Conservation (phyloP, 2,329 filamentous ascomycete genomes). For the Calonectria honghensis region DNA sequence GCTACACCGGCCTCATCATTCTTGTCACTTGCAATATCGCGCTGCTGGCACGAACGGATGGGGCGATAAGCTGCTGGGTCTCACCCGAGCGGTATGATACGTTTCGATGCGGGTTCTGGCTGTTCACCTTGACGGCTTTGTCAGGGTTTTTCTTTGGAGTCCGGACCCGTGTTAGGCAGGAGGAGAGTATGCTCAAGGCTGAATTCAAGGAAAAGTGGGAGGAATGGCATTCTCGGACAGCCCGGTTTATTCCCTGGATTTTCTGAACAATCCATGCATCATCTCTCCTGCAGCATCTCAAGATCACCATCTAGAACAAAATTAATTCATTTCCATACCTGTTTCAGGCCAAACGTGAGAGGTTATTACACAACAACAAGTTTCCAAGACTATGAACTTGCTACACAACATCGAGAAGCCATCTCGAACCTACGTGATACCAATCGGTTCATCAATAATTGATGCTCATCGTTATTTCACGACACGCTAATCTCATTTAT, state of each 20-base stretch:
- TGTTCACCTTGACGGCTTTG: background rate
- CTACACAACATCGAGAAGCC: no score
- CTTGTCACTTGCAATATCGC: constrained; percentile 57
- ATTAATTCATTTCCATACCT: no score
- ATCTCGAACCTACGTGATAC: background rate
- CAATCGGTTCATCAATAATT: background rate
- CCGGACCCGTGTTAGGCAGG: constrained; percentile 65
- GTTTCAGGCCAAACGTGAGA: no score
- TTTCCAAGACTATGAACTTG: no score
- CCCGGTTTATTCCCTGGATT: constrained; percentile 68
- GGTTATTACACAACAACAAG: no score
- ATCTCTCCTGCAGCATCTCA: background rate
- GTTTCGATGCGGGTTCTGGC: background rate
- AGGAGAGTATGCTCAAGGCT: constrained; percentile 69
- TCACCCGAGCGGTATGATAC: constrained; percentile 48
- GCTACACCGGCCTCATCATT: constrained; percentile 67
- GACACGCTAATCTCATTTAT: background rate
- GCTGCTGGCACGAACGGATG: constrained; percentile 63
- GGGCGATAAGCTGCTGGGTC: constrained; percentile 62
- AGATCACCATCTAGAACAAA: background rate
- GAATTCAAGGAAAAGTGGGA: constrained; percentile 70
- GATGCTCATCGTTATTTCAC: background rate
- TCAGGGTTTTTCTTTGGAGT: constrained; percentile 40
- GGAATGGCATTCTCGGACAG: constrained; percentile 67
- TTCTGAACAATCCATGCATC: constrained; percentile 51